A percentile compares a stretch with the other conserved stretches of the same genome.
Evolutionary conservation across 768 basidiomycete genomes (phyloP).

Genomic region (Galerina sulciceps): DNA sequence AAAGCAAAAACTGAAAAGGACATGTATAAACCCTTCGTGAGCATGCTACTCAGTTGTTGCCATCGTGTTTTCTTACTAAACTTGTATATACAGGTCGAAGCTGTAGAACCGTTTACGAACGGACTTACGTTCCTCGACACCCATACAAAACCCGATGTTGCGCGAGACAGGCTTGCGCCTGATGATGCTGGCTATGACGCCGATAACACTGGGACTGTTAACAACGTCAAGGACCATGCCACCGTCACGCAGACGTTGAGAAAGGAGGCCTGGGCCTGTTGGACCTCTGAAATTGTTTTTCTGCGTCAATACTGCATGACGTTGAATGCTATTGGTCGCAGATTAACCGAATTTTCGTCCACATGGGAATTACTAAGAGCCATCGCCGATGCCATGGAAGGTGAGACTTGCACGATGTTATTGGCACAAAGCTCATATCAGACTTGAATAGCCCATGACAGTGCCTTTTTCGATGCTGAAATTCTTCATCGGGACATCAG

Average conservation of each 20-base stretch:
- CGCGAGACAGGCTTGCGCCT: no score
- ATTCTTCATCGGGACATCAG: constrained; percentile 33
- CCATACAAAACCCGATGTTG: no score
- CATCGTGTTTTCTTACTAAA: no score
- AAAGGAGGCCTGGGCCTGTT: neutral
- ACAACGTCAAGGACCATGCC: constrained; percentile 18
- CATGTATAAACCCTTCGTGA: no score
- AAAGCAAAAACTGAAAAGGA: no score
- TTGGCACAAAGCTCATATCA: neutral
- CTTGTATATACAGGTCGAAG: no score
- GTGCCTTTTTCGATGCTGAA: constrained; percentile 13
- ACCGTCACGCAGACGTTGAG: neutral
- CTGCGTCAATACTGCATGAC: constrained; percentile 10
- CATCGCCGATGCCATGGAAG: constrained; percentile 21
- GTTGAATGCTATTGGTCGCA: constrained; percentile 1
- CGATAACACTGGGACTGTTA: no score
- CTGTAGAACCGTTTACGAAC: no score
- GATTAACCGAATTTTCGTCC: constrained; percentile 1
- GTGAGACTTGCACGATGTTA: constrained; percentile 1
- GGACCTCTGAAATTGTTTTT: neutral
- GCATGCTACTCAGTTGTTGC: no score
- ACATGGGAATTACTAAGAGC: constrained; percentile 15
- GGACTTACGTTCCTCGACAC: no score
- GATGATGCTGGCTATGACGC: no score
- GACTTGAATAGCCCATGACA: constrained; percentile 22